A percentile compares a stretch with the other conserved stretches of the same genome.
These are phyloP conservation scores for Globisporangium spinosum DNA, from an alignment of 352 stramenopile genomes.

Conservation along the genomic window DNA sequence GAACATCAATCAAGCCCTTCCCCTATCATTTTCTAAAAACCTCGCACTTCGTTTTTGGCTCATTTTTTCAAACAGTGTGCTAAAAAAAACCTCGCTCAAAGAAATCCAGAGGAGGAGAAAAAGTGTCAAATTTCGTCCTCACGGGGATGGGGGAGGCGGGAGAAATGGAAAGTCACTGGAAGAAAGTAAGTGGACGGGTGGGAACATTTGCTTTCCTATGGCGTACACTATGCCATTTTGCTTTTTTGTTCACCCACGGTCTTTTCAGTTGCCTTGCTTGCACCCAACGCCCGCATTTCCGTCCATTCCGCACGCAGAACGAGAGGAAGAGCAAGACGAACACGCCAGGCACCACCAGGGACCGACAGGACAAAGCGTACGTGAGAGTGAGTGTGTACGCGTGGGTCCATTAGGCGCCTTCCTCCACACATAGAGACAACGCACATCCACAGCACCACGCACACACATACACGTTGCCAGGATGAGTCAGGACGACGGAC, in stretches of 20 bases:
- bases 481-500: slow-evolving; percentile 35
- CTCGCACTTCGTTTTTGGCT: not conserved
- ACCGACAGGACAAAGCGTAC: not conserved
- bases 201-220: not conserved
- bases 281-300: not conserved
- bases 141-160: not conserved
- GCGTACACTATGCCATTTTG: not conserved
- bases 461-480: not conserved
- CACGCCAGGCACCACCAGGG: not conserved
- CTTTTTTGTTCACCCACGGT: not conserved
- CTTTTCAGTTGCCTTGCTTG: no score
- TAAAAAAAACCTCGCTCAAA: not conserved
- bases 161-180: not conserved
- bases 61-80: no score
- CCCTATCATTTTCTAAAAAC: not conserved
- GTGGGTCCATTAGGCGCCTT: not conserved
- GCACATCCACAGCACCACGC: slow-evolving; percentile 22
- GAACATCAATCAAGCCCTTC: not conserved
- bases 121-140: not conserved
- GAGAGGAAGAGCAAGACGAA: not conserved
- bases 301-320: not conserved
- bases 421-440: not conserved
- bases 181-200: not conserved
- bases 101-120: slow-evolving; percentile 2
- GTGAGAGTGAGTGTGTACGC: not conserved